Evolutionary conservation across 306 rosid genomes (phyloP), one percentile per base, ranked within the genome.

Genomic region (Neltuma alba): DNA sequence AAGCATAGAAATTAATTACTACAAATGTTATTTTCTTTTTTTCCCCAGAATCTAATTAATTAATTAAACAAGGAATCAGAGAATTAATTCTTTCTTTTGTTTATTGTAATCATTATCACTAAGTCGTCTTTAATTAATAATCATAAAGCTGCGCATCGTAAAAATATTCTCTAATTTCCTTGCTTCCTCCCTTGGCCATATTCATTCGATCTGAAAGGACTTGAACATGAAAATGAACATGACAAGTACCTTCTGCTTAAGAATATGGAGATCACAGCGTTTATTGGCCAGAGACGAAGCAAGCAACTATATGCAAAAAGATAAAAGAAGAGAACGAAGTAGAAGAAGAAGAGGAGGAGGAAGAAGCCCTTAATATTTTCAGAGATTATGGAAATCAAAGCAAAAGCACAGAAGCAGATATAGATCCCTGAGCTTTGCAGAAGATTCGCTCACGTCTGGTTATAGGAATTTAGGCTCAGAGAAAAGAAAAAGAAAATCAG

Each of bases 171-270:
- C 1, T 37, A 2, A 37, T 3, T 54, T 65, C 77, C 85, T 65
- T 34, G 76, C 54, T 67, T 78, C 67, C 68, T 73, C 67, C 73
- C 45, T 37, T 55, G 23, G 27, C 33, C 70, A n/a, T n/a, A n/a
- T n/a, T n/a, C n/a, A n/a, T n/a, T n/a, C n/a, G 78, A 62, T 63
- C 25, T 37, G 84, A 80, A 80, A 76, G 27, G n/a, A n/a, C n/a
- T n/a, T n/a, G n/a, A n/a, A n/a, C n/a, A n/a, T n/a, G n/a, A n/a
- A n/a, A n/a, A n/a, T 55, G 73, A 71, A 76, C 79, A n/a, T 27
- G 82, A 84, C 80, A 65, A 44, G 75, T 31, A n/a, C n/a, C 7
- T 13, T 57, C 5, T 30, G 1, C 34, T 60, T 8, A 0, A 63
- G 42, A 31, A 7, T 16, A 36, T 38, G 48, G 68, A 31, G 68